Base-by-base conservation (phyloP, 2,329 filamentous ascomycete species). In the Diaporthe citrichinensis region DNA sequence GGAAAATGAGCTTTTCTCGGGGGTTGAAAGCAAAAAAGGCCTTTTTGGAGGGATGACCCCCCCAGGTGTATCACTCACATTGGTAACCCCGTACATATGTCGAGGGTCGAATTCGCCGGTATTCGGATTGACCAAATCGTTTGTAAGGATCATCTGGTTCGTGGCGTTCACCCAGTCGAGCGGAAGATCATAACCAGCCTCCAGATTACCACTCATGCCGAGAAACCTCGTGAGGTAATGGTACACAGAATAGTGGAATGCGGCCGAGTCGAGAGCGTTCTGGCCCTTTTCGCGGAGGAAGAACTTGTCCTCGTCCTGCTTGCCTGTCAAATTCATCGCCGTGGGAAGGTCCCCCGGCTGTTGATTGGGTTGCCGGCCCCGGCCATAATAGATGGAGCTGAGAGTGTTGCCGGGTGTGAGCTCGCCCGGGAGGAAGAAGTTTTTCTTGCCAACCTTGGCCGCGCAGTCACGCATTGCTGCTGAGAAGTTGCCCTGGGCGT, bases 221-320 rank as follows among this genome's bases (percentile, higher is more conserved):
- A 93, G 83, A 76, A 92, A 92, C 28, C 91, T 85, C 61, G 89
- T 91, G 59, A 92, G 84, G n/a, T 87, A 88, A 69, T 91, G 88
- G 79, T 93, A 93, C n/a, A 90, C 85, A 1, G 90, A 89, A 80
- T 93, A 92, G 80, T 92, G 90, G 78, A 93, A 93, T 49, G 90
- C 91, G 34, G 88, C 90, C 6, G 85, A 87, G 77, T 93, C 91
- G 15, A 93, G 85, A 1, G 89, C 91, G 73, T 86, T 86, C 69
- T 89, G 82, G 2, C 87, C 88, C 49, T 85, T 78, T 17, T 87
- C 86, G 31, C 91, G 89, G 61, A 93, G 83, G 78, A 90, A 91
- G 65, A 86, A 85, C 31, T 83, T 81, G 20, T 84, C 79, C 55
- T 84, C 81, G 7, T 85, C 85, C 25, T 61, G 4, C 1, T 82